A percentile compares a stretch with the other conserved stretches of the same genome.
phyloP scores from a whole-genome alignment of 768 basidiomycete species.

The Tephrocybe sp. region DNA sequence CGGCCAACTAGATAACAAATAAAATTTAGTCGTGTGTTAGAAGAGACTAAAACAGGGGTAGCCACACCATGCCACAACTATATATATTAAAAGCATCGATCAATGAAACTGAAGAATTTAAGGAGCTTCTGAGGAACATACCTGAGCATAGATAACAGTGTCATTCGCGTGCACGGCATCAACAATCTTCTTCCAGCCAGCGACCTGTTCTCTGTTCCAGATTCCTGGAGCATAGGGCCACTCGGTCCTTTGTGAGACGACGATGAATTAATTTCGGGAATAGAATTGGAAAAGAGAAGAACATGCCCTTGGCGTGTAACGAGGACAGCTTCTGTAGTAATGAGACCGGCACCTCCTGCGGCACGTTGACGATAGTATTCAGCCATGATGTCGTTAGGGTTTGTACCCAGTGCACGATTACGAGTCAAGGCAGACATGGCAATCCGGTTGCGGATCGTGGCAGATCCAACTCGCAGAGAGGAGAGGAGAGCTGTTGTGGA shows the following conservation, averaged over 20 bases:
- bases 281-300: not conserved
- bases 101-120: not conserved
- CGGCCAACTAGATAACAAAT: conserved; percentile 28
- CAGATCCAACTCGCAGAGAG: conserved; percentile 30
- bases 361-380: conserved; percentile 39
- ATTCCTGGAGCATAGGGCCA: conserved; percentile 45
- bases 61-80: conserved; percentile 38
- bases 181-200: conserved; percentile 44
- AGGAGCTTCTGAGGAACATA: conserved; percentile 6
- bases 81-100: not conserved
- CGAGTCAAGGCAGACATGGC: conserved; percentile 36
- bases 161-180: conserved; percentile 49
- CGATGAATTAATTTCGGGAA: not conserved
- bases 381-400: conserved; percentile 33
- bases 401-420: conserved; percentile 28
- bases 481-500: conserved; percentile 21
- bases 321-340: conserved; percentile 36
- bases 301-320: conserved; percentile 41
- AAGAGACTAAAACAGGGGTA: not conserved
- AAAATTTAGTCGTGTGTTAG: not conserved
- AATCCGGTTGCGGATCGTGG: conserved; percentile 30
- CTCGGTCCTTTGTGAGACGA: conserved; percentile 31
- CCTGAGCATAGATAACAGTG: conserved; percentile 48
- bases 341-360: conserved; percentile 31
- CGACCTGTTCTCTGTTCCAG: conserved; percentile 42